phyloP scores from a whole-genome alignment of 2,329 filamentous ascomycete genomes.

The Thielaviopsis populi region DNA sequence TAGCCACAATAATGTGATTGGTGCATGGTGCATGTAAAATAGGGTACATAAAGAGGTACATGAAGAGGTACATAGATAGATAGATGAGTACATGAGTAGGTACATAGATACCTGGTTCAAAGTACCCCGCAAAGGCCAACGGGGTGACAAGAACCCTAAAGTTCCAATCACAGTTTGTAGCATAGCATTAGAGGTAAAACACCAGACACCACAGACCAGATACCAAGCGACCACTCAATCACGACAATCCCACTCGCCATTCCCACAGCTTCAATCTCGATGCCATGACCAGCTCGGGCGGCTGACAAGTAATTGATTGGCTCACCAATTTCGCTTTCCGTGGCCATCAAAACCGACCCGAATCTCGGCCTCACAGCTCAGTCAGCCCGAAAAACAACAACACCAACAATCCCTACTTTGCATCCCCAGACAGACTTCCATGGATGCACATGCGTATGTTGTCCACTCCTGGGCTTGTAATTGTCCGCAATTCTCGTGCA shows the following conservation, averaged over 20 bases:
- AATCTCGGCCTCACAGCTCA: neutral
- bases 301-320: neutral
- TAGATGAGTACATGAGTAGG: too few relatives aligned
- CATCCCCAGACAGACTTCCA: neutral
- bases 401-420: neutral
- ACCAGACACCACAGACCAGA: neutral
- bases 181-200: neutral
- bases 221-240: neutral
- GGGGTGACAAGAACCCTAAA: neutral
- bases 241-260: too few relatives aligned
- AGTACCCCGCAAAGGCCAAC: neutral
- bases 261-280: too few relatives aligned
- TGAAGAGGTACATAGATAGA: too few relatives aligned
- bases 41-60: too few relatives aligned
- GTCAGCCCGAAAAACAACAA: neutral
- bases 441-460: neutral
- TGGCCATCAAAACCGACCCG: neutral
- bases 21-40: too few relatives aligned
- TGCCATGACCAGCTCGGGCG: neutral
- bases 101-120: neutral
- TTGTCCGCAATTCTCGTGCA: neutral
- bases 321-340: neutral
- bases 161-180: neutral
- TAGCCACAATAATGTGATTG: too few relatives aligned
- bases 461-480: neutral